These are phyloP conservation scores for Xylariomycetidae sp. DNA, from an alignment of 2,329 filamentous ascomycete genomes.

Conservation along the genomic window DNA sequence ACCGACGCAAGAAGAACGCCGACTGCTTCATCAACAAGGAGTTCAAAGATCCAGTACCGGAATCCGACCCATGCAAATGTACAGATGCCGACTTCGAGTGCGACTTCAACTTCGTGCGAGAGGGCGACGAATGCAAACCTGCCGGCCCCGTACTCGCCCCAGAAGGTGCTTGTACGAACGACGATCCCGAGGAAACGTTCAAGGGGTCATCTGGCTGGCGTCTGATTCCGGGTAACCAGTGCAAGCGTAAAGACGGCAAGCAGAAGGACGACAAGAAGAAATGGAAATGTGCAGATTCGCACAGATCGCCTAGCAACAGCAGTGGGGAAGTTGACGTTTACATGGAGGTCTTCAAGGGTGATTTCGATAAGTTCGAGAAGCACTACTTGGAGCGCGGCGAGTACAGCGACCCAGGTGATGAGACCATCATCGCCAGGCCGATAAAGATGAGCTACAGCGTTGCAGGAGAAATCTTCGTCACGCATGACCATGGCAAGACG, in stretches of 20 bases:
- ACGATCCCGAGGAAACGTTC: slow-evolving; percentile 63
- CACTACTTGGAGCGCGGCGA: slow-evolving; percentile 75
- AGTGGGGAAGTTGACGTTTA: slow-evolving; percentile 61
- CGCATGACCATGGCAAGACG: slow-evolving; percentile 79
- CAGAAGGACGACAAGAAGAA: slow-evolving; percentile 70
- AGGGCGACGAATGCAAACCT: slow-evolving; percentile 63
- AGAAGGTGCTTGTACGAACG: slow-evolving; percentile 63
- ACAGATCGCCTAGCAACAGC: slow-evolving; percentile 39
- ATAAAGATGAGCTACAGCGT: slow-evolving; percentile 40
- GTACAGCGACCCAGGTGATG: slow-evolving; percentile 58
- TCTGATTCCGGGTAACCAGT: slow-evolving; percentile 78
- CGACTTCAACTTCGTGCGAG: slow-evolving; percentile 80
- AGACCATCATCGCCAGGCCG: slow-evolving; percentile 59
- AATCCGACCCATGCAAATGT: slow-evolving; percentile 74
- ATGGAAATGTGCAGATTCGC: slow-evolving; percentile 64
- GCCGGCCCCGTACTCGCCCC: slow-evolving; percentile 59
- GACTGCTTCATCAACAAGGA: slow-evolving; percentile 85
- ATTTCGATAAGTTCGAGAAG: slow-evolving; percentile 46
- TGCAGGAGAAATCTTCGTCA: slow-evolving; percentile 61
- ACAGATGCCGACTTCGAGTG: slow-evolving; percentile 86
- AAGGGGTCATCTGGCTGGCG: slow-evolving; percentile 86
- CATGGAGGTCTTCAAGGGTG: slow-evolving; percentile 56
- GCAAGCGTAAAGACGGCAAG: slow-evolving; percentile 52
- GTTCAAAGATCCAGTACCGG: slow-evolving; percentile 70
- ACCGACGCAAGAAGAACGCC: slow-evolving; percentile 76